A percentile compares a stretch with the other conserved stretches of the same genome.
Conservation (phyloP, 768 basidiomycete species). For the Podaxis rugospora region DNA sequence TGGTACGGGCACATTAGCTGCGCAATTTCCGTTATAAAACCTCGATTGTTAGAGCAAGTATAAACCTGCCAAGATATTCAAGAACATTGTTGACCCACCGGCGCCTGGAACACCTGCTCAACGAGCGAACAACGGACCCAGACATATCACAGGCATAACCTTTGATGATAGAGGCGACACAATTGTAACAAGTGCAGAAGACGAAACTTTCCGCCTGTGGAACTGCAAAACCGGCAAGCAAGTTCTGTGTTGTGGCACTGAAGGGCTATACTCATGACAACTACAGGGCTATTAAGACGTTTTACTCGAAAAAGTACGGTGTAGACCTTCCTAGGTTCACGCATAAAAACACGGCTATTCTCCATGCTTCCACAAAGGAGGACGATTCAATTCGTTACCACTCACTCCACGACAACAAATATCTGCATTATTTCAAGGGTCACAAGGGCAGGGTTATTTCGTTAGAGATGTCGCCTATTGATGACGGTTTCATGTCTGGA, state of each 20-base stretch:
- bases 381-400: slow-evolving; percentile 95
- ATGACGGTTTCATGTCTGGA: slow-evolving; percentile 95
- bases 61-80: slow-evolving; percentile 89
- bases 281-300: slow-evolving; percentile 63
- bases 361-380: slow-evolving; percentile 93
- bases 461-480: slow-evolving; percentile 85
- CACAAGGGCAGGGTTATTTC: slow-evolving; percentile 89
- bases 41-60: slow-evolving; percentile 52
- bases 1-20: slow-evolving; percentile 34
- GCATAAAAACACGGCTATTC: slow-evolving; percentile 78
- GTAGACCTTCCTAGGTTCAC: slow-evolving; percentile 93
- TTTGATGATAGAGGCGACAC: slow-evolving; percentile 92
- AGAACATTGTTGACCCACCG: slow-evolving; percentile 65
- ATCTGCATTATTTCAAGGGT: slow-evolving; percentile 92
- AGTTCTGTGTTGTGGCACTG: slow-evolving; percentile 39
- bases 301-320: slow-evolving; percentile 95
- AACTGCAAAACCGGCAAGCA: slow-evolving; percentile 90
- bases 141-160: slow-evolving; percentile 81
- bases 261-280: slow-evolving; percentile 17
- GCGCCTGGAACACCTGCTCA: slow-evolving; percentile 32
- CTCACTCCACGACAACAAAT: slow-evolving; percentile 94
- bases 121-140: slow-evolving; percentile 42
- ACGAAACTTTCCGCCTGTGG: slow-evolving; percentile 89
- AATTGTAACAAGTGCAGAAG: slow-evolving; percentile 83
- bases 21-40: not conserved